A percentile compares a stretch with the other conserved stretches of the same genome.
Conservation (phyloP, 192 early-diverging fungal genomes). For the Linnemannia elongata region DNA sequence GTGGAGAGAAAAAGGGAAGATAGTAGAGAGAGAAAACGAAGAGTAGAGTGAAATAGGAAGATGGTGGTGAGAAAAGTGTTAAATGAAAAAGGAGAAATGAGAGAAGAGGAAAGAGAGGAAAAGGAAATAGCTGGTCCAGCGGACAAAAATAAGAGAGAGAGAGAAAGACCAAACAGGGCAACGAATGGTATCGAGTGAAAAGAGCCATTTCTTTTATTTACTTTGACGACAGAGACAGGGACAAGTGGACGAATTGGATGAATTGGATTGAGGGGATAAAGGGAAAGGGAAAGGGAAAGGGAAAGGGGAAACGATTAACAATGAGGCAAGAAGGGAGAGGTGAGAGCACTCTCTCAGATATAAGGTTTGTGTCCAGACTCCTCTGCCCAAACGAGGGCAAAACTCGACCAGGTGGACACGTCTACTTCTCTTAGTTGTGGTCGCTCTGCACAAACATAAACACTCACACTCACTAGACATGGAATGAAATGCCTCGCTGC, state of each 20-base stretch:
- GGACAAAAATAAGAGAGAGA: neutral
- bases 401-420: slow-evolving; percentile 36
- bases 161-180: neutral
- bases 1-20: neutral
- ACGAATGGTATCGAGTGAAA: neutral
- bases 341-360: neutral
- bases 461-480: neutral
- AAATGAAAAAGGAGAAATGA: neutral
- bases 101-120: slow-evolving; percentile 2
- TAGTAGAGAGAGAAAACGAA: neutral
- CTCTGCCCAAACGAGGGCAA: slow-evolving; percentile 27
- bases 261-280: too few relatives aligned
- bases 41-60: neutral
- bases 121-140: slow-evolving; percentile 27
- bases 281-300: too few relatives aligned
- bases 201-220: neutral
- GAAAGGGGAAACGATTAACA: too few relatives aligned
- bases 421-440: neutral
- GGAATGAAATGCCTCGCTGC: neutral
- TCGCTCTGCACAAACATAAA: neutral
- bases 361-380: slow-evolving; percentile 1
- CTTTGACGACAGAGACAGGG: neutral
- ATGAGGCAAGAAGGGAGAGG: neutral
- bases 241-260: too few relatives aligned
- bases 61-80: neutral